phyloP scores from a whole-genome alignment of 345 rosid genomes.

The Salix caprea region DNA sequence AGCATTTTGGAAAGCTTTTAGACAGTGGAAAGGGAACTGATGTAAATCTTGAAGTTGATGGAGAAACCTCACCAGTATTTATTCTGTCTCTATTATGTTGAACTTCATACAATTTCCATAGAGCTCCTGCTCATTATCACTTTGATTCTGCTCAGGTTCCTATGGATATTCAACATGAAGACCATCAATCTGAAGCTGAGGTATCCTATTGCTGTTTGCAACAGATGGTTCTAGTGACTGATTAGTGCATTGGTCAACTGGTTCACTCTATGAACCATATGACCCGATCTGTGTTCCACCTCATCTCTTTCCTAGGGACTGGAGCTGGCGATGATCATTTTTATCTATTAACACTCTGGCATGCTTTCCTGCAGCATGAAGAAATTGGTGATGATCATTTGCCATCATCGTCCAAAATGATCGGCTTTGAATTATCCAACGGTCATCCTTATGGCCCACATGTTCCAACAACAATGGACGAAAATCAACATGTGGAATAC shows the following conservation, averaged over 20 bases:
- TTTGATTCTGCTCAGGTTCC: conserved; percentile 56
- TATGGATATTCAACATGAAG: conserved; percentile 51
- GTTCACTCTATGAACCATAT: not conserved
- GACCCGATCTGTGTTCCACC: not conserved
- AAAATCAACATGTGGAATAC: conserved; percentile 78
- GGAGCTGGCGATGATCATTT: not conserved
- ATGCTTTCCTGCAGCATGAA: conserved; percentile 46
- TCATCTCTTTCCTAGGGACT: not conserved
- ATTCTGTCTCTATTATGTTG: not conserved
- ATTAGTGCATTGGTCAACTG: not conserved
- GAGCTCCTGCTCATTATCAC: conserved; percentile 1
- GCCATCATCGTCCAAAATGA: conserved; percentile 75
- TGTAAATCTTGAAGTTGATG: conserved; percentile 29
- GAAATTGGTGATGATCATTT: conserved; percentile 33
- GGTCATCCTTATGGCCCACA: conserved; percentile 61
- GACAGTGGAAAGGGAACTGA: conserved; percentile 26
- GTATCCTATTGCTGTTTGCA: conserved; percentile 30
- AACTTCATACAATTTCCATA: not conserved
- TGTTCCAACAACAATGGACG: conserved; percentile 49
- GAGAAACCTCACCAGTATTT: conserved; percentile 29
- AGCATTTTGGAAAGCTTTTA: conserved; percentile 27
- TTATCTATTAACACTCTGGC: not conserved
- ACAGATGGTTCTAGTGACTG: not conserved
- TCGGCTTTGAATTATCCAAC: conserved; percentile 67
- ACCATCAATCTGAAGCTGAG: conserved; percentile 43